A percentile compares a stretch with the other conserved stretches of the same genome.
These are phyloP conservation scores for Piper longum DNA, from an alignment of 164 flowering plant species.

Conservation along the genomic window DNA sequence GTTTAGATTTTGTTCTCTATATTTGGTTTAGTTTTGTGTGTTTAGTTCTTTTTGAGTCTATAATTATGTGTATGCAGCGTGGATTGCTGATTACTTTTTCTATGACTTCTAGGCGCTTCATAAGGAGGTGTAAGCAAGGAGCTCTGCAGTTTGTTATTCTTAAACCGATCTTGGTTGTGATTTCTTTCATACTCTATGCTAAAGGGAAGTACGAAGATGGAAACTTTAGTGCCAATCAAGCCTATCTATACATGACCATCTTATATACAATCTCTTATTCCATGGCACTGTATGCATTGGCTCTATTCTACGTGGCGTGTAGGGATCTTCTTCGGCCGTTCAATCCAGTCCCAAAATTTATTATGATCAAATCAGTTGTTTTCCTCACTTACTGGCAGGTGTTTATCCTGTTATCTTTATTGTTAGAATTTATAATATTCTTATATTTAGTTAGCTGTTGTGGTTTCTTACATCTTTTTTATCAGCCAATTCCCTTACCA, in stretches of 20 bases:
- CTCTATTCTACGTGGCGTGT: slow-evolving; percentile 50
- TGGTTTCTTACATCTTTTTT: too few relatives aligned
- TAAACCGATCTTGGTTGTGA: slow-evolving; percentile 76
- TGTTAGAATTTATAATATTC: too few relatives aligned
- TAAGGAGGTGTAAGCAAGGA: slow-evolving; percentile 96
- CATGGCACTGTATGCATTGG: slow-evolving; percentile 83
- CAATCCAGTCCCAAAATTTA: slow-evolving; percentile 26
- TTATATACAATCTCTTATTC: slow-evolving; percentile 86
- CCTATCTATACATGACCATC: slow-evolving; percentile 83
- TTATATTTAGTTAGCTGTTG: too few relatives aligned
- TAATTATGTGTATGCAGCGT: too few relatives aligned
- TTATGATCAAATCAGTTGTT: too few relatives aligned
- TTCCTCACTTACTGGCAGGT: too few relatives aligned
- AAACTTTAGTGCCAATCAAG: slow-evolving; percentile 69
- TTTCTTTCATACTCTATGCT: slow-evolving; percentile 75
- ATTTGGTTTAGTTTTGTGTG: background rate
- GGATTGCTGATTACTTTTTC: background rate
- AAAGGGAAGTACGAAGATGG: slow-evolving; percentile 94
- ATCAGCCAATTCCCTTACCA: too few relatives aligned
- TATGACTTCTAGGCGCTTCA: slow-evolving; percentile 60
- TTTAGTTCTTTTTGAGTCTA: too few relatives aligned
- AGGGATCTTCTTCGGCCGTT: slow-evolving; percentile 29
- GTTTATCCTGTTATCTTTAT: too few relatives aligned
- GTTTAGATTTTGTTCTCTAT: background rate
- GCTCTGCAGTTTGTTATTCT: slow-evolving; percentile 93